Evolutionary conservation across 306 rosid genomes (phyloP).

Genomic region (Begonia masoniana): DNA sequence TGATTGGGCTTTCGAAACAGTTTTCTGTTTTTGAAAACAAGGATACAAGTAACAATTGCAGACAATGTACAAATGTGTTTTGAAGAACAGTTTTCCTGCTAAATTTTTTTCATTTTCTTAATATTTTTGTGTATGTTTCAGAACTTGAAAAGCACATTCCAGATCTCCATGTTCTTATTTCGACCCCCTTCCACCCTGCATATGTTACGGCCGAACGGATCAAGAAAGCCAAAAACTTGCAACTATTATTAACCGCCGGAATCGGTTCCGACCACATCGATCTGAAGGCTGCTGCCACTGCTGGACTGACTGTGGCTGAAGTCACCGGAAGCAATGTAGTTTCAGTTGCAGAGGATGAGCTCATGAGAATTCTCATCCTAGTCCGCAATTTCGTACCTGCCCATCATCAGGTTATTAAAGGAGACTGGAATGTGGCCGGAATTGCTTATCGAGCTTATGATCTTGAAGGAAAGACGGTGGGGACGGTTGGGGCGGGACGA

Average conservation of each 20-base stretch:
- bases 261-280: constrained; percentile 91
- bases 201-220: constrained; percentile 92
- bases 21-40: too few species aligned
- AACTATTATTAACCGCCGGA: constrained; percentile 85
- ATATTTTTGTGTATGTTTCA: constrained; percentile 12
- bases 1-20: too few species aligned
- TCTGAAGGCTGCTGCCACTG: constrained; percentile 85
- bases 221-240: constrained; percentile 75
- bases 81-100: background rate
- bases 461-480: constrained; percentile 88
- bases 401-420: constrained; percentile 50
- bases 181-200: constrained; percentile 97
- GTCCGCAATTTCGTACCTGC: constrained; percentile 82
- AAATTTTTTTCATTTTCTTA: background rate
- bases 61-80: too few species aligned
- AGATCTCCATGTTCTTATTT: constrained; percentile 77
- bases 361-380: constrained; percentile 85
- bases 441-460: constrained; percentile 82
- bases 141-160: constrained; percentile 83
- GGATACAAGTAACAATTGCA: too few species aligned
- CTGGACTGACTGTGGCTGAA: constrained; percentile 93
- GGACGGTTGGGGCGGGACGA: constrained; percentile 83
- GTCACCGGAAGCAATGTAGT: constrained; percentile 89
- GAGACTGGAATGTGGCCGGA: constrained; percentile 97
- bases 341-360: constrained; percentile 94